Conservation (phyloP, 164 flowering plant species). For the Magnolia kwangsiensis region DNA sequence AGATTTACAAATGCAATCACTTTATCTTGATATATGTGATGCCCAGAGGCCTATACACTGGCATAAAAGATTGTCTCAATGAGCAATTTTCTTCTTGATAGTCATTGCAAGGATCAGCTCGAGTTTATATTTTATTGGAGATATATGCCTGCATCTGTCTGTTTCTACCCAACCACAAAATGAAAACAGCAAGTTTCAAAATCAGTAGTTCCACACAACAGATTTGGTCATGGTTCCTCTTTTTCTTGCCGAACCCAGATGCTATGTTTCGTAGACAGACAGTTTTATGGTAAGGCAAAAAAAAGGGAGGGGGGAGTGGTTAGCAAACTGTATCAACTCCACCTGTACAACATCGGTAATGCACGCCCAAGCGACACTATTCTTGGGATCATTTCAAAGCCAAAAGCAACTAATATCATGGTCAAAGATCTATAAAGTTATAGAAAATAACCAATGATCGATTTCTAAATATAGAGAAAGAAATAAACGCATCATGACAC, state of each 20-base stretch:
- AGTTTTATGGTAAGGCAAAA: background rate
- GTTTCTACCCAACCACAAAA: background rate
- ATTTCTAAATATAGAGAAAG: no score
- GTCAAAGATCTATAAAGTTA: background rate
- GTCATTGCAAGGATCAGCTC: no score
- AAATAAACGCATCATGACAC: no score
- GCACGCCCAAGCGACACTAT: background rate
- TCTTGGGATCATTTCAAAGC: background rate
- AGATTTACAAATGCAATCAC: no score
- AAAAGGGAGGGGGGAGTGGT: background rate
- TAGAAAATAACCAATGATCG: background rate
- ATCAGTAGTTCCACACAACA: no score
- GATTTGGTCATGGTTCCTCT: background rate
- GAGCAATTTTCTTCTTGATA: no score
- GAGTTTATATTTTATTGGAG: background rate
- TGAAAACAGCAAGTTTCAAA: no score
- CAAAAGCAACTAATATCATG: background rate
- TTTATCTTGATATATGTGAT: no score
- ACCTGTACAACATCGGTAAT: background rate
- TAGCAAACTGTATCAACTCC: background rate
- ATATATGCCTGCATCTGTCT: background rate
- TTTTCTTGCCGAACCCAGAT: background rate
- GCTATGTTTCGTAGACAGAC: background rate
- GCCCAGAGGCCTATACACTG: no score
- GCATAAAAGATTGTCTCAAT: no score